phyloP scores from a whole-genome alignment of 2,329 filamentous ascomycete species.

The Phaeosphaeria sp. region DNA sequence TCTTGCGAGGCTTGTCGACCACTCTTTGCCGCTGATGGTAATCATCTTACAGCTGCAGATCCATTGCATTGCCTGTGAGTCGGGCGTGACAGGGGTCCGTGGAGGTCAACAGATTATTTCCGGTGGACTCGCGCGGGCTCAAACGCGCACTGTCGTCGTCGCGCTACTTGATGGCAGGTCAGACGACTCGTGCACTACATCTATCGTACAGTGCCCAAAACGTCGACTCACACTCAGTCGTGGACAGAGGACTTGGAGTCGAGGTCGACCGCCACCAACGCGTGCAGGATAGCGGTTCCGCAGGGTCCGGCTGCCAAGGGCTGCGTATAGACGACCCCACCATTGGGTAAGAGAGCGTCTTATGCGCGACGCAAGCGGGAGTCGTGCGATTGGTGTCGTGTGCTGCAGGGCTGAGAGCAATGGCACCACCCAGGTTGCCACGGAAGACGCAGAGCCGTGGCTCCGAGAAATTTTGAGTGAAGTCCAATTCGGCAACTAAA shows the following conservation, averaged over 20 bases:
- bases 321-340: not conserved
- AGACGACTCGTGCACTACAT: not conserved
- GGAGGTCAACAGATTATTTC: constrained; percentile 2
- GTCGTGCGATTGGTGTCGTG: not conserved
- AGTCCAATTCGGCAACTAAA: constrained; percentile 12
- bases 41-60: constrained; percentile 1
- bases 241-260: not conserved
- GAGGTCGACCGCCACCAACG: not conserved
- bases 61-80: no score
- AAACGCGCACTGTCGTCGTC: not conserved
- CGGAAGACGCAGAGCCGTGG: constrained; percentile 1
- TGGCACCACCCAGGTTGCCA: not conserved
- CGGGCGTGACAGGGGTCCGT: not conserved
- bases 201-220: not conserved
- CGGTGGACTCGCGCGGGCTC: not conserved
- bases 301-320: not conserved
- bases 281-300: not conserved
- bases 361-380: not conserved
- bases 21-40: no score
- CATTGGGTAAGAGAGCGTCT: not conserved
- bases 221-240: not conserved
- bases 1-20: no score
- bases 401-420: not conserved
- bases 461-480: not conserved
- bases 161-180: not conserved